Conservation (phyloP, 2,329 filamentous ascomycete species). For the Ophiostoma tasmaniense region DNA sequence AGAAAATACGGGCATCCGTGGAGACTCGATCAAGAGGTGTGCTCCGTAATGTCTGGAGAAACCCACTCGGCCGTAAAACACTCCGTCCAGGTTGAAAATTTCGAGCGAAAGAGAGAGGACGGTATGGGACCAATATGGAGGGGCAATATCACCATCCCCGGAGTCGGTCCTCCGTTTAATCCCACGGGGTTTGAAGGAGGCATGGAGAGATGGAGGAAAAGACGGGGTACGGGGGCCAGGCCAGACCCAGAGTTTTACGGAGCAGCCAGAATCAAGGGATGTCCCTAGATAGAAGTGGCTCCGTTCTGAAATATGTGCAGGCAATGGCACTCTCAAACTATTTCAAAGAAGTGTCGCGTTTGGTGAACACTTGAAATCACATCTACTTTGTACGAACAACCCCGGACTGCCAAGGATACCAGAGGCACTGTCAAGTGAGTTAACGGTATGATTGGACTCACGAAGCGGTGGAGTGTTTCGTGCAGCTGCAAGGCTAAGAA, state of each 20-base stretch:
- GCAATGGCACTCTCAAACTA: neutral
- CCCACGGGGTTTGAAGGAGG: neutral
- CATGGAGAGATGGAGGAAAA: neutral
- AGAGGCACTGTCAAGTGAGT: neutral
- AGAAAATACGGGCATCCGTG: neutral
- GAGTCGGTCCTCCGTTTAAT: neutral
- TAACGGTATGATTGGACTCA: neutral
- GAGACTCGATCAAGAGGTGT: neutral
- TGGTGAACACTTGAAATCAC: neutral
- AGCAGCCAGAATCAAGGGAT: neutral
- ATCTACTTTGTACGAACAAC: neutral
- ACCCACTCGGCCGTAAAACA: neutral
- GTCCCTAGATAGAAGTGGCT: neutral
- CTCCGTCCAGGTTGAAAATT: neutral
- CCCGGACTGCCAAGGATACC: neutral
- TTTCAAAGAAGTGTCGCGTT: neutral
- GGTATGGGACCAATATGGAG: neutral
- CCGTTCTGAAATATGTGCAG: neutral
- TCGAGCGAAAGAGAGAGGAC: neutral
- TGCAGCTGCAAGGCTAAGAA: conserved; percentile 5
- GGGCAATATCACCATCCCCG: conserved; percentile 1
- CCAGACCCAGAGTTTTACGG: neutral
- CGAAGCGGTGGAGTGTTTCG: neutral
- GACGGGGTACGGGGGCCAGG: conserved; percentile 1
- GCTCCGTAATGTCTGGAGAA: conserved; percentile 1